phyloP scores from a whole-genome alignment of 192 early-diverging fungal genomes.

The Coemansia sp. region DNA sequence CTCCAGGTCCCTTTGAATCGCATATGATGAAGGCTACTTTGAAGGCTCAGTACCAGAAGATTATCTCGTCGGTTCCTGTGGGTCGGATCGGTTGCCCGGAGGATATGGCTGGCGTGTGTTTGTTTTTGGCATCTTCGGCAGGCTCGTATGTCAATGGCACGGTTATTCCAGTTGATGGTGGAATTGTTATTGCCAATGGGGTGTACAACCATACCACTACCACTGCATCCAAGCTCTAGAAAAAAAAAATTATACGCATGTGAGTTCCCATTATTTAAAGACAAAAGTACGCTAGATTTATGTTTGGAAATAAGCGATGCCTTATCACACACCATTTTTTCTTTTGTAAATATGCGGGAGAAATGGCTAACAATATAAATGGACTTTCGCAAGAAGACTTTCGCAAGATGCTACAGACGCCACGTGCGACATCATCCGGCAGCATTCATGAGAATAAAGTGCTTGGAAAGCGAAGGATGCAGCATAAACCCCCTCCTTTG shows the following conservation, averaged over 20 bases:
- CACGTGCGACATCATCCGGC: background rate
- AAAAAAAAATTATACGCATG: too few species aligned
- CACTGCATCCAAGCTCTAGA: too few species aligned
- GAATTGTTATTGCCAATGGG: conserved; percentile 45
- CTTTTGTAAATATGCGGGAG: background rate
- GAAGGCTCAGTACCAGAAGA: conserved; percentile 51
- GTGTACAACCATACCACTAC: conserved; percentile 17
- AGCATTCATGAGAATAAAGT: background rate
- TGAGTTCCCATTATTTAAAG: too few species aligned
- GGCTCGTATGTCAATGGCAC: conserved; percentile 81
- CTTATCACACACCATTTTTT: background rate
- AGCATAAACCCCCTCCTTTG: conserved; percentile 1
- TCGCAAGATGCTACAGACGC: conserved; percentile 26
- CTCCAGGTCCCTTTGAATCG: conserved; percentile 70
- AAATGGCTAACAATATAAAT: conserved; percentile 1
- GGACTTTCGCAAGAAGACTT: conserved; percentile 22
- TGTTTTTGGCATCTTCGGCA: conserved; percentile 76
- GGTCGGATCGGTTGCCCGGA: conserved; percentile 77
- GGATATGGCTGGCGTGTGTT: conserved; percentile 82
- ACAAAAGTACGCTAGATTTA: too few species aligned
- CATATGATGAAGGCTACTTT: conserved; percentile 76
- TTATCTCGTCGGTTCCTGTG: conserved; percentile 60
- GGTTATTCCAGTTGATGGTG: conserved; percentile 83
- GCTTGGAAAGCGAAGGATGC: conserved; percentile 6
- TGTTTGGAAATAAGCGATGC: too few species aligned